Evolutionary conservation across 345 rosid genomes (phyloP).

Genomic region (Boechera retrofracta): DNA sequence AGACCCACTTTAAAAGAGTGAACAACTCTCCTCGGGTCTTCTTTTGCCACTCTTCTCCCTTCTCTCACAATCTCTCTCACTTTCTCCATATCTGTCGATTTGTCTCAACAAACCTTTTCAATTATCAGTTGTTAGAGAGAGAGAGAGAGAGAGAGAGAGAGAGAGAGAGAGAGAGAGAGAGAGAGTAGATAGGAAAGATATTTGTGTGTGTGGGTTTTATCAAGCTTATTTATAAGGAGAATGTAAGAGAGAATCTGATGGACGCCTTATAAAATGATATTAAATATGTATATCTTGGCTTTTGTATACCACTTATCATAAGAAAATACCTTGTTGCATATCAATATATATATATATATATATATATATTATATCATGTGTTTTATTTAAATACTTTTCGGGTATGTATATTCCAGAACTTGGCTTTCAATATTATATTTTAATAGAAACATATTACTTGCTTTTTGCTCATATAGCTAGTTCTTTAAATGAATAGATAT

Average conservation of each 20-base stretch:
- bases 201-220: slow-evolving; percentile 24
- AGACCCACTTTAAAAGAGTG: slow-evolving; percentile 81
- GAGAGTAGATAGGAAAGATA: background rate
- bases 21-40: slow-evolving; percentile 69
- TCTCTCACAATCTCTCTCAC: slow-evolving; percentile 28
- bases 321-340: background rate
- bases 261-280: slow-evolving; percentile 16
- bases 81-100: slow-evolving; percentile 38
- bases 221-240: slow-evolving; percentile 42
- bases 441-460: background rate
- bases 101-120: background rate
- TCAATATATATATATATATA: background rate
- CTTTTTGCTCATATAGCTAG: background rate
- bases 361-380: background rate
- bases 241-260: background rate
- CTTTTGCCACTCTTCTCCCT: slow-evolving; percentile 55
- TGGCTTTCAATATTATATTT: background rate
- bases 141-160: background rate
- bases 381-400: background rate
- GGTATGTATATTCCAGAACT: background rate
- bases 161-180: background rate
- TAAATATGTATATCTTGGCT: slow-evolving; percentile 22
- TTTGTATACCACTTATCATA: slow-evolving; percentile 26
- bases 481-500: background rate
- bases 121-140: background rate